These are phyloP conservation scores for Flaveria trinervia DNA, from an alignment of 129 eudicot species.

Conservation along the genomic window DNA sequence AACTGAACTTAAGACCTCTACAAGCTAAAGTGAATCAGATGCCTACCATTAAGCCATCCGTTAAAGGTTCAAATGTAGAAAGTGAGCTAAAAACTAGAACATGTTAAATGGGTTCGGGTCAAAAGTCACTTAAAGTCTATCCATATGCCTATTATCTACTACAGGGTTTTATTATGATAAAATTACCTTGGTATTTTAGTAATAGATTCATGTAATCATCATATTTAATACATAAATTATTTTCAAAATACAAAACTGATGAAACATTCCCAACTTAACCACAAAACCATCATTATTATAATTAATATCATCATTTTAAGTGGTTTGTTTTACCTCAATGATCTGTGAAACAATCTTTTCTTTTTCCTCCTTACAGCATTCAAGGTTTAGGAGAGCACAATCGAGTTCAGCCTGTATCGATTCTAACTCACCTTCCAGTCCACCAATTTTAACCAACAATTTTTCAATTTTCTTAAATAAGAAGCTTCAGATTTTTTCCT, in stretches of 20 bases:
- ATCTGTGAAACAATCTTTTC: conserved; percentile 49
- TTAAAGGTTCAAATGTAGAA: conserved; percentile 2
- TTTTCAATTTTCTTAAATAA: conserved; percentile 66
- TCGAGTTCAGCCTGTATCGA: conserved; percentile 68
- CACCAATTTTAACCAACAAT: conserved; percentile 50
- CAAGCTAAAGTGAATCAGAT: too few species aligned
- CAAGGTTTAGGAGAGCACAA: conserved; percentile 74
- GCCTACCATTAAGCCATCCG: too few species aligned
- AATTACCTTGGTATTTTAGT: neutral
- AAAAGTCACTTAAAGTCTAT: neutral
- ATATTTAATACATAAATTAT: neutral
- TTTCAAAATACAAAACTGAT: neutral
- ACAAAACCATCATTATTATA: neutral
- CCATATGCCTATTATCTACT: neutral
- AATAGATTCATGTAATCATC: neutral
- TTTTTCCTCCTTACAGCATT: conserved; percentile 97
- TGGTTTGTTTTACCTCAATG: conserved; percentile 15
- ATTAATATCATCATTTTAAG: conserved; percentile 17
- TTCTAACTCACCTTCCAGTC: conserved; percentile 63
- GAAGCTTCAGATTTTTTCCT: conserved; percentile 80
- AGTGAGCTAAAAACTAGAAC: neutral
- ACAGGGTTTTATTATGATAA: neutral
- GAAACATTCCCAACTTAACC: neutral
- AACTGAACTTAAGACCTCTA: too few species aligned
- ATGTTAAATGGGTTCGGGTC: neutral